phyloP scores from a whole-genome alignment of 495 filamentous ascomycete genomes.

The Delitschia confertaspora region DNA sequence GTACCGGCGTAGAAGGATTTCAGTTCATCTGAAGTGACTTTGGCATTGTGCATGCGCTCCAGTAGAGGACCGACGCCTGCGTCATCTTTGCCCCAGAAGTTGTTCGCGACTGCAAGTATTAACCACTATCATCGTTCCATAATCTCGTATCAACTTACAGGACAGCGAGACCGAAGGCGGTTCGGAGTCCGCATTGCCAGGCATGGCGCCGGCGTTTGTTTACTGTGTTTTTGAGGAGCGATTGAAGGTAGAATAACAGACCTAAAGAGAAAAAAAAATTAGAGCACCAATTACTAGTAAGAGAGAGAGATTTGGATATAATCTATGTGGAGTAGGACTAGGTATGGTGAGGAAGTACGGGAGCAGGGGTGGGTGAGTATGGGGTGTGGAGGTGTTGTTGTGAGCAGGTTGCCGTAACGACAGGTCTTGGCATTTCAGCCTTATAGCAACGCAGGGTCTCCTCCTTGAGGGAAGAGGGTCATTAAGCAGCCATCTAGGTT shows the following conservation, averaged over 20 bases:
- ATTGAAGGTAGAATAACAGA: background rate
- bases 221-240: constrained; percentile 26
- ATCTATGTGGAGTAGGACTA: background rate
- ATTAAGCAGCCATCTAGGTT: too few species aligned
- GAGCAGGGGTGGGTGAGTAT: background rate
- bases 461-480: too few species aligned
- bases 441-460: too few species aligned
- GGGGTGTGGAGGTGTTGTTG: too few species aligned
- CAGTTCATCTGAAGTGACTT: constrained; percentile 90
- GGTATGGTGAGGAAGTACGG: background rate
- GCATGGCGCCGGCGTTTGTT: constrained; percentile 44
- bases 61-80: constrained; percentile 88
- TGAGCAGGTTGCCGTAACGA: too few species aligned
- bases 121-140: constrained; percentile 11
- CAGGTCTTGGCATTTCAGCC: too few species aligned
- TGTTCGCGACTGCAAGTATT: constrained; percentile 72
- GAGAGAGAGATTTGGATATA: constrained; percentile 1
- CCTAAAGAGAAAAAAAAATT: background rate
- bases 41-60: constrained; percentile 92
- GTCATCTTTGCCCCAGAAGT: constrained; percentile 99
- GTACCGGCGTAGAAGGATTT: constrained; percentile 82
- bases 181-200: constrained; percentile 48
- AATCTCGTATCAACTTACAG: constrained; percentile 35
- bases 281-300: background rate
- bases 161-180: constrained; percentile 56